These are phyloP conservation scores for Durusdinium trenchii DNA, from an alignment of 73 alveolate genomes.

Conservation along the genomic window DNA sequence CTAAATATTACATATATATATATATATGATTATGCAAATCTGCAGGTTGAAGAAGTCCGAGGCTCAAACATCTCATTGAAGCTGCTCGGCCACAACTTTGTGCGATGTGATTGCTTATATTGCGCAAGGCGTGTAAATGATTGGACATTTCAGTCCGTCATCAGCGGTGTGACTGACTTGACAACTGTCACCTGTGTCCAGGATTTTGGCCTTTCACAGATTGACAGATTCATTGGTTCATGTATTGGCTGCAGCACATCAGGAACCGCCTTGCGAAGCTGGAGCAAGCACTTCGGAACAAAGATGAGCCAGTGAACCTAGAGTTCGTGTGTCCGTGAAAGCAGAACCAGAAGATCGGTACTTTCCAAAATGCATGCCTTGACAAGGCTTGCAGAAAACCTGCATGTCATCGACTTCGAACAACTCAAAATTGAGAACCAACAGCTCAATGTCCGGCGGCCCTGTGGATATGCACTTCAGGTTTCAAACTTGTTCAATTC, in stretches of 20 bases:
- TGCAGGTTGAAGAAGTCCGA: slow-evolving; percentile 94
- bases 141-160: too few species aligned
- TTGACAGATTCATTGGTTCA: neutral
- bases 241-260: neutral
- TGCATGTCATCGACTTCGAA: slow-evolving; percentile 97
- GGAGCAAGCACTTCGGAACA: slow-evolving; percentile 79
- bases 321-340: neutral
- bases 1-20: neutral
- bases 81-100: slow-evolving; percentile 26
- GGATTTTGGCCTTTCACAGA: too few species aligned
- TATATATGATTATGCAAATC: neutral
- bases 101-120: too few species aligned
- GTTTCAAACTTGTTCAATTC: too few species aligned
- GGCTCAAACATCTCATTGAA: slow-evolving; percentile 95
- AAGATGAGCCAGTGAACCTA: slow-evolving; percentile 51
- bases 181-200: too few species aligned
- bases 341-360: too few species aligned
- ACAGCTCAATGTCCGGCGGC: slow-evolving; percentile 74
- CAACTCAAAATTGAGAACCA: slow-evolving; percentile 97
- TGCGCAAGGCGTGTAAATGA: too few species aligned
- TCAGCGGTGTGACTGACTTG: too few species aligned
- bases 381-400: slow-evolving; percentile 95
- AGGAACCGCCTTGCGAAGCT: slow-evolving; percentile 95
- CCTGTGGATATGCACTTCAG: too few species aligned
- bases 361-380: neutral